Base-by-base conservation (phyloP, 2,329 filamentous ascomycete species). In the Lecanicillium sp. region DNA sequence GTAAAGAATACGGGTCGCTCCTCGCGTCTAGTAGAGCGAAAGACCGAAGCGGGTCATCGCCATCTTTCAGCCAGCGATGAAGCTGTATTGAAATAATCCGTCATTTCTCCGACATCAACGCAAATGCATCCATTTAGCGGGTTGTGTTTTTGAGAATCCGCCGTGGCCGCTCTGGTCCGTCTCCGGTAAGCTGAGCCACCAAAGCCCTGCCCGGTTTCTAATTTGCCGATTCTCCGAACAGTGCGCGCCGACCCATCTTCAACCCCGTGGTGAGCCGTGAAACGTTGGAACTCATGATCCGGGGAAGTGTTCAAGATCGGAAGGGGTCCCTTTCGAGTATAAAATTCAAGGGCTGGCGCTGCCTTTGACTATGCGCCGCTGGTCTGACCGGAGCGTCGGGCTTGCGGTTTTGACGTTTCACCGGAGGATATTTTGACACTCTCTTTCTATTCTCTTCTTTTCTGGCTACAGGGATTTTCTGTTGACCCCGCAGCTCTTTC, bases 211-310 rank as follows among this genome's bases (percentile, higher is more conserved):
- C n/a, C n/a, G n/a, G 17, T 46, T 15, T 11, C 11, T 30, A 37
- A 33, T 45, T 47, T 38, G 9, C 49, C 38, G 43, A 24, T 47
- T 51, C 49, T 47, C 43, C 43, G 49, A 40, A 19, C 3, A 14
- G n/a, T 29, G 8, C 27, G 27, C n/a, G 27, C 19, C 3, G 8
- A 10, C 11, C 44, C 21, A 38, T 24, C 14, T 14, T 15, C 19
- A 41, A 44, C 42, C 48, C 48, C 48, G 23, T 45, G 48, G 42
- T 27, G 48, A 14, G 14, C 20, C 19, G 29, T 9, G 21, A 21
- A 37, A 29, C 26, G 46, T 49, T 14, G 23, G 23, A 38, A 20
- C 11, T n/a, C 44, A 41, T 48, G 27, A 33, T 48, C 44, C n/a
- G 44, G 44, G 44, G 44, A 17, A 33, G 9, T 14, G 12, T 17